A percentile compares a stretch with the other conserved stretches of the same genome.
These are phyloP conservation scores for Torulaspora pretoriensis DNA, from an alignment of 1,139 yeast genomes.

Conservation along the genomic window DNA sequence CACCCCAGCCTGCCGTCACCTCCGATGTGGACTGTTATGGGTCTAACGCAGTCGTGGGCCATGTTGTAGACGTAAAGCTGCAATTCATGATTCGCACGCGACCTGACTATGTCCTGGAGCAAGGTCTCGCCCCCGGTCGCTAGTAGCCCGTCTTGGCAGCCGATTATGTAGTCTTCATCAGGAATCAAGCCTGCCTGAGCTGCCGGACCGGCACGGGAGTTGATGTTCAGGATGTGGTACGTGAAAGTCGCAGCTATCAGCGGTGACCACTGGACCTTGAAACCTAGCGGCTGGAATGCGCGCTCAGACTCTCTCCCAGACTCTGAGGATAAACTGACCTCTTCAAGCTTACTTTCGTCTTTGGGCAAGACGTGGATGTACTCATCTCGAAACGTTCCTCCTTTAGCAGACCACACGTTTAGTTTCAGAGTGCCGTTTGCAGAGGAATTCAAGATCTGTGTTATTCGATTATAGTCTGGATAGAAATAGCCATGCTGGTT, in stretches of 20 bases:
- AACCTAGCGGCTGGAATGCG: slow-evolving; percentile 48
- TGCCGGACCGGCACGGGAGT: slow-evolving; percentile 75
- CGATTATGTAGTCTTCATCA: slow-evolving; percentile 83
- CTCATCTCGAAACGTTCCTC: slow-evolving; percentile 49
- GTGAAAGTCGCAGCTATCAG: slow-evolving; percentile 73
- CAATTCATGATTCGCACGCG: slow-evolving; percentile 51
- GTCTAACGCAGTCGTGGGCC: slow-evolving; percentile 78
- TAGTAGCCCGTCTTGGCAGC: slow-evolving; percentile 78
- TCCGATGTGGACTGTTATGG: slow-evolving; percentile 75
- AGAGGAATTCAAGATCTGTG: slow-evolving; percentile 32
- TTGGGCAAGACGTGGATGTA: slow-evolving; percentile 29
- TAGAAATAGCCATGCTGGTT: slow-evolving; percentile 37
- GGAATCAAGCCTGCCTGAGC: slow-evolving; percentile 78
- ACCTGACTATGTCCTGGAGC: slow-evolving; percentile 61
- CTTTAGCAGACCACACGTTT: slow-evolving; percentile 87
- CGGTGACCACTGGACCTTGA: slow-evolving; percentile 74
- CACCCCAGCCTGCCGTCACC: slow-evolving; percentile 83
- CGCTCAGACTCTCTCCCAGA: slow-evolving; percentile 13
- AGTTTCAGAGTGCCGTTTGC: slow-evolving; percentile 43
- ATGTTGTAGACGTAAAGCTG: slow-evolving; percentile 80
- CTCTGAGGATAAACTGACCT: slow-evolving; percentile 23
- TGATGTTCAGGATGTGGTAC: slow-evolving; percentile 76
- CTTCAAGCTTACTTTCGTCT: slow-evolving; percentile 27
- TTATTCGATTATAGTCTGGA: slow-evolving; percentile 39
- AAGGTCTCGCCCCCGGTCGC: slow-evolving; percentile 84